Percentiles rank a stretch among this genome's conserved stretches.
Evolutionary conservation across 371 early-diverging fungal species (phyloP).

Genomic region (Batkoa obscura): DNA sequence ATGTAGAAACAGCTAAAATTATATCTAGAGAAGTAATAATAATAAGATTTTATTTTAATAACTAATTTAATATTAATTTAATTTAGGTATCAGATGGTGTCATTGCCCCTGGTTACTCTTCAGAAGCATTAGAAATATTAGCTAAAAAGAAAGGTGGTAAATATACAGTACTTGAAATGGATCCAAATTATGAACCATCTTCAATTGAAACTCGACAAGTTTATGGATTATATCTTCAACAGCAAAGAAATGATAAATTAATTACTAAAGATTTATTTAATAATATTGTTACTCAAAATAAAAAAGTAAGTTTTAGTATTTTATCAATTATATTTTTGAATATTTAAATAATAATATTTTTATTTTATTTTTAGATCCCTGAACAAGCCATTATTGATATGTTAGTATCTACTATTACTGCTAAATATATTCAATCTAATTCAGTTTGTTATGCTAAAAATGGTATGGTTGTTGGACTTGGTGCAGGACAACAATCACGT

Average conservation of each 20-base stretch:
- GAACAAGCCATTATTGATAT: slow-evolving; percentile 58
- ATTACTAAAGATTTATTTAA: slow-evolving; percentile 54
- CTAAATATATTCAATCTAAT: slow-evolving; percentile 96
- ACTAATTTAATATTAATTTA: background rate
- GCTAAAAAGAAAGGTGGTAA: slow-evolving; percentile 90
- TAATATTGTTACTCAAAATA: slow-evolving; percentile 68
- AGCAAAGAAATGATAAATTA: slow-evolving; percentile 68
- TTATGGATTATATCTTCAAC: slow-evolving; percentile 76
- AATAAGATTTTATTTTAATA: slow-evolving; percentile 1
- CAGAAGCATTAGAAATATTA: slow-evolving; percentile 76
- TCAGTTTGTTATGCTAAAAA: slow-evolving; percentile 94
- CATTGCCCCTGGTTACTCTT: slow-evolving; percentile 80
- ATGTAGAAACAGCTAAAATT: slow-evolving; percentile 83
- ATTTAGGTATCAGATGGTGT: slow-evolving; percentile 74
- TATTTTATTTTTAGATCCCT: slow-evolving; percentile 21
- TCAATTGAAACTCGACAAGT: slow-evolving; percentile 78
- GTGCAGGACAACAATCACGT: slow-evolving; percentile 95
- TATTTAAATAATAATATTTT: background rate
- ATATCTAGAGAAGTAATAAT: slow-evolving; percentile 61
- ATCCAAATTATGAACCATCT: slow-evolving; percentile 70
- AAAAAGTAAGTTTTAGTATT: slow-evolving; percentile 25
- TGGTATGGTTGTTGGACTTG: slow-evolving; percentile 94
- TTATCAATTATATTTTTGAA: background rate
- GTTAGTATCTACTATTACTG: slow-evolving; percentile 87
- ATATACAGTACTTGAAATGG: slow-evolving; percentile 83